Percentiles rank a stretch among this genome's conserved stretches.
Evolutionary conservation across 2,329 filamentous ascomycete species (phyloP).

Genomic region (Aspergillus fijiensis): DNA sequence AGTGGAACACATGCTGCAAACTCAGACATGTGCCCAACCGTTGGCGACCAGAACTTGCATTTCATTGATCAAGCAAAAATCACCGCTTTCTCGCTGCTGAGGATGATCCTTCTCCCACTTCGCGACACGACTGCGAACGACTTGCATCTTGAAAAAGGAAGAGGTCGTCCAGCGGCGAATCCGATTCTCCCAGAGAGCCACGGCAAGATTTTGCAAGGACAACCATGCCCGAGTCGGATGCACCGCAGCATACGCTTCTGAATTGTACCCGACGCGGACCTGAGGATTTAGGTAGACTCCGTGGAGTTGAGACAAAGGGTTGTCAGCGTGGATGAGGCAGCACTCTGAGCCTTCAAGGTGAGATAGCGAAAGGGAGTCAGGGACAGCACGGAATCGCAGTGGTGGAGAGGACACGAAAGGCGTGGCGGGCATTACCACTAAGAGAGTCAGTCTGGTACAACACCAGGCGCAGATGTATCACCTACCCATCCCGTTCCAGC

Average conservation of each 20-base stretch:
- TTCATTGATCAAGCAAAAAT: constrained; percentile 58
- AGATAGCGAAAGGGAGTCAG: constrained; percentile 57
- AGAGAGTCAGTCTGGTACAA: not conserved
- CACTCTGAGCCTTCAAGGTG: constrained; percentile 73
- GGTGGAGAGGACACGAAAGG: constrained; percentile 31
- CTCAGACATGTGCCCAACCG: constrained; percentile 18
- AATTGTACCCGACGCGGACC: constrained; percentile 42
- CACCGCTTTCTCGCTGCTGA: constrained; percentile 44
- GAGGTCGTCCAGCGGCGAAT: constrained; percentile 48
- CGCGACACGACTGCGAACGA: constrained; percentile 37
- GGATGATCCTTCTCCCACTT: constrained; percentile 32
- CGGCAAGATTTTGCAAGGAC: constrained; percentile 49
- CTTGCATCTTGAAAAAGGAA: constrained; percentile 28
- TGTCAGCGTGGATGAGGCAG: constrained; percentile 58
- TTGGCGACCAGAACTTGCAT: constrained; percentile 25
- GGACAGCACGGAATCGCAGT: constrained; percentile 63
- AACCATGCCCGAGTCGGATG: constrained; percentile 51
- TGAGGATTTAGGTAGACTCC: constrained; percentile 42
- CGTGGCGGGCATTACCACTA: constrained; percentile 27
- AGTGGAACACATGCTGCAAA: not conserved
- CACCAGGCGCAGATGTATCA: not conserved
- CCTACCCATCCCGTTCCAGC: constrained; percentile 65
- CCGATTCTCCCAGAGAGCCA: constrained; percentile 61
- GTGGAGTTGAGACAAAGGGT: constrained; percentile 29
- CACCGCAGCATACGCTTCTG: constrained; percentile 24